Base-by-base conservation (phyloP, 345 rosid genomes). In the Durio zibethinus region DNA sequence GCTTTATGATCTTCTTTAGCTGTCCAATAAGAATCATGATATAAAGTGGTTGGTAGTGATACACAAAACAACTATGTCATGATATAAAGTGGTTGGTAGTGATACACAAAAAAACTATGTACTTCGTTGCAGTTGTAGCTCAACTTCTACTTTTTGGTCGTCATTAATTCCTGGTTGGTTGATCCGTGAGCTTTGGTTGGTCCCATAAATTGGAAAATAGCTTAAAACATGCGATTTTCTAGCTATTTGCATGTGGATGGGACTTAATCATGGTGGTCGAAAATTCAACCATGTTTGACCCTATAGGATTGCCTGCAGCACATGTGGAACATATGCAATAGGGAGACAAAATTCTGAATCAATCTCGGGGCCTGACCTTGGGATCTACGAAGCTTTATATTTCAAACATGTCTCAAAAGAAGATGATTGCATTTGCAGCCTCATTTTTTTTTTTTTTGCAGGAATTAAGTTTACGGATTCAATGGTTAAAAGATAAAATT, bases 101-200 rank as follows among this genome's bases (percentile, higher is more conserved):
- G 38, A 50, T 27, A 72, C 31, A 33, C 27, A 33, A n/a, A 33
- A 48, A 29, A 21, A 25, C 14, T 48, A 57, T 52, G 11, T 14
- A 67, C 16, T 56, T 40, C 20, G 31, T 54, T 59, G 6, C n/a
- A 69, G 57, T 21, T 59, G 60, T 76, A 12, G 63, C 50, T 75
- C 33, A 76, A 77, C 80, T 81, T 42, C 75, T 27, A 29, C 27
- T 10, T 25, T 12, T 18, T 12, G 31, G 14, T 45, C 18, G 82
- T 40, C 80, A 65, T 18, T 8, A 43, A 80, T 77, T 79, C 80
- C 62, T 56, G 70, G 87, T 83, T 89, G 83, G 91, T 83, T 89
- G 81, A 87, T 81, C 89, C 38, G 81, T 77, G 80, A 79, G 36
- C 43, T 59, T 40, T 73, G 64, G 80, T 85, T 48, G 77, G 85